Base-by-base conservation (phyloP, 78 protist genomes). In the Dictyostelium intermedium region DNA sequence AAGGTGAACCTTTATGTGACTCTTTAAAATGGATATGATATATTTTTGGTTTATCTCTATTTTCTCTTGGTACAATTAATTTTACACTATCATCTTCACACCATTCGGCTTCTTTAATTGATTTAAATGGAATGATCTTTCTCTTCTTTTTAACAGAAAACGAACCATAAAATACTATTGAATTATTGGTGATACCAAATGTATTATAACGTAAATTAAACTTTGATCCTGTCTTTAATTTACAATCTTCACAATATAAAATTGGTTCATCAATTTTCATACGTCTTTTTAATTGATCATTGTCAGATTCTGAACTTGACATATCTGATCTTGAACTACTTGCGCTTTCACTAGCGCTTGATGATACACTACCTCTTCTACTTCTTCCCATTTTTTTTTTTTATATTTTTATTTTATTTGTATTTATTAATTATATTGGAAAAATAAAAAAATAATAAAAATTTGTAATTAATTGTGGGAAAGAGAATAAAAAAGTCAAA, bases 11-110 rank as follows among this genome's bases (percentile, higher is more conserved):
- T 3, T 32, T 32, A 70, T 70, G 77, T 5, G 77, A 30, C 32
- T 25, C 3, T 70, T 70, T 70, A 70, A 70, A 70, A 30, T 70
- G 77, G 5, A 70, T 32, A 70, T 70, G 34, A 30, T 70, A 70
- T 32, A 13, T 32, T 70, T 70, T 70, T 70, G 77, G 77, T 70
- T 70, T 70, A 70, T 70, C 77, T 70, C 14, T 70, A 70, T 30
- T 4, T 32, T 70, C 77, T 27, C 34, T 25, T 32, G 77, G 77
- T 10, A 32, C 77, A 0, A 30, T 14, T 70, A 70, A 70, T 70
- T 70, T 70, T 25, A 70, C 37, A 32, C 77, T 70, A 13, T 70
- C 77, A 70, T 70, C 77, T 32, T 70, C 77, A 13, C 30, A 70
- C 77, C 77, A 70, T 3, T 70, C 77, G 14, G 32, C 37, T 11